Base-by-base conservation (phyloP, 2,329 filamentous ascomycete genomes). In the Endoconidiophora laricicola region DNA sequence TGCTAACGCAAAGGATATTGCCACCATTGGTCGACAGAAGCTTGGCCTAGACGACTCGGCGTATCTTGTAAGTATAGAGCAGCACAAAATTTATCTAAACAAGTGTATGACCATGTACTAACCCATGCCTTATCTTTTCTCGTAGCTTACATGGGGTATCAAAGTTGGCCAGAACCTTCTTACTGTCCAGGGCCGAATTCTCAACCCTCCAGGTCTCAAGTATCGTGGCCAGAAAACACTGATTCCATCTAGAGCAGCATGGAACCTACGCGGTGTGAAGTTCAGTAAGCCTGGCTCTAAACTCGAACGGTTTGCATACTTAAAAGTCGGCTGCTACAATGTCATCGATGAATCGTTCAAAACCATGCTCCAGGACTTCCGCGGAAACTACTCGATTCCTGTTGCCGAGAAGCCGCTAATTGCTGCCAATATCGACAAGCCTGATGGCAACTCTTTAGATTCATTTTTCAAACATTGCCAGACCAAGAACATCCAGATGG, bases 101-200 rank as follows among this genome's bases (percentile, higher is more conserved):
- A n/a, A 6, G 36, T 52, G 42, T 33, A 37, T 10, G 7, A 10
- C 4, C 26, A 33, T 33, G 7, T 39, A 24, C 36, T 14, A 33
- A 46, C 10, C 9, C n/a, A n/a, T 10, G 7, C 5, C 23, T 7
- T 12, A n/a, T 24, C 24, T 14, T 20, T 9, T 16, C 9, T 14
- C 51, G 4, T 48, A 60, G 53, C 36, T 55, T 3, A 57, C 67
- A 2, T 91, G 87, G 54, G 80, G 80, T 4, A 68, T 93, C 54
- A 63, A 65, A 1, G 71, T 87, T 2, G 69, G 67, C 5, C 71
- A 73, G 10, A 62, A 68, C 1, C 69, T 94, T 33, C 67, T 94
- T 33, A 83, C 82, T 0, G 83, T 94, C 0, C 69, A 70, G 1
- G 88, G 77, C 1, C 78, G 87, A 4, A 73, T 90, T 39, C 70